Percentiles rank a stretch among this genome's conserved stretches.
phyloP scores from a whole-genome alignment of 139 green algal species.

The Tetraselmis striata region DNA sequence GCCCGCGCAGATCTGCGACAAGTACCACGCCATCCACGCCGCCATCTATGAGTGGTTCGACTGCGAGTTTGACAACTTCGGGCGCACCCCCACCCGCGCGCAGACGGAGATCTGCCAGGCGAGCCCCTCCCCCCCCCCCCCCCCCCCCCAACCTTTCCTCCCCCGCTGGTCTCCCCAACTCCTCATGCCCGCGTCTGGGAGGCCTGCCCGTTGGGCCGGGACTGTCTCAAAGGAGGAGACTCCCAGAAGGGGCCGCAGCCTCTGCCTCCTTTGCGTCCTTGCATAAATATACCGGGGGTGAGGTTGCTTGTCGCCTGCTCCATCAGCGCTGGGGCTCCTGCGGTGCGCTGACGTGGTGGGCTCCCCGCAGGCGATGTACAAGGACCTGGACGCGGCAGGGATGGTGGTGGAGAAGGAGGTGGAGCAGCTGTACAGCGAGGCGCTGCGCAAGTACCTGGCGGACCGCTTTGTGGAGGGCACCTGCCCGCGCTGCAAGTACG shows the following conservation, averaged over 20 bases:
- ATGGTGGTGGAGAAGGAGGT: conserved; percentile 59
- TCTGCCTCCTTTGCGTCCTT: too few relatives aligned
- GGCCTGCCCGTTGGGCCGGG: too few relatives aligned
- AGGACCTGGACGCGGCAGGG: conserved; percentile 31
- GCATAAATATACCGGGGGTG: too few relatives aligned
- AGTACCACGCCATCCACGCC: conserved; percentile 93
- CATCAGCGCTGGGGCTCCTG: too few relatives aligned
- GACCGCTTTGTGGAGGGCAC: conserved; percentile 90
- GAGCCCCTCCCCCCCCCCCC: neutral
- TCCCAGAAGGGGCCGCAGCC: too few relatives aligned
- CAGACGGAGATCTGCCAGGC: conserved; percentile 66
- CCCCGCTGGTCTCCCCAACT: too few relatives aligned
- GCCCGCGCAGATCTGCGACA: conserved; percentile 92
- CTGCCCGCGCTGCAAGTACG: conserved; percentile 91
- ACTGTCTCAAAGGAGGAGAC: too few relatives aligned
- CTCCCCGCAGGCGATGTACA: too few relatives aligned
- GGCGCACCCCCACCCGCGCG: conserved; percentile 74
- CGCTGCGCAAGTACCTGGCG: conserved; percentile 85
- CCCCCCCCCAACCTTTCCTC: too few relatives aligned
- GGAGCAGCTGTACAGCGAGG: conserved; percentile 84
- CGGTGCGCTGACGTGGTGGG: too few relatives aligned
- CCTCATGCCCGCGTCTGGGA: too few relatives aligned
- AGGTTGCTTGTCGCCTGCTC: too few relatives aligned
- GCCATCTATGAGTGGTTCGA: conserved; percentile 96
- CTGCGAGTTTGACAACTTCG: conserved; percentile 93